Evolutionary conservation across 306 rosid species (phyloP).

Genomic region (Castanea sativa): DNA sequence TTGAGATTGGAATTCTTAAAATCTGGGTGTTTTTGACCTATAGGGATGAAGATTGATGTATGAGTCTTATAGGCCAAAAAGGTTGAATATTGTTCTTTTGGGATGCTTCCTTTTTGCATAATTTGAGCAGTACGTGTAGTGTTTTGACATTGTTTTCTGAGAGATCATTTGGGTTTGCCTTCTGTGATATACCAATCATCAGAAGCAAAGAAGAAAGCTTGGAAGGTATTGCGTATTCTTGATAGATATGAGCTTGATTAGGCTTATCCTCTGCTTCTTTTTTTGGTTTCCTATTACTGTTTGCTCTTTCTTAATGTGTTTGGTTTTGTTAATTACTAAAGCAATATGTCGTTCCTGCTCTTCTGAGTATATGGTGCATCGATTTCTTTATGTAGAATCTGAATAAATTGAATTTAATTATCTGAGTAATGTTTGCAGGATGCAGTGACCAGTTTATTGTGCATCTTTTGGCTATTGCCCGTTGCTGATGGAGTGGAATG

Average conservation of each 20-base stretch:
- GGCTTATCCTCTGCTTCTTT: not conserved
- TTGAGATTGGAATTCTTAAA: slow-evolving; percentile 11
- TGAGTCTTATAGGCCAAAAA: not conserved
- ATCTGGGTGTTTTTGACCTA: not conserved
- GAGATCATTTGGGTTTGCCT: not conserved
- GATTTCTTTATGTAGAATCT: slow-evolving; percentile 8
- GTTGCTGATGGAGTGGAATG: slow-evolving; percentile 78
- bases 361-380: not conserved
- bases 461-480: slow-evolving; percentile 15
- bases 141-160: not conserved
- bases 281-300: not conserved
- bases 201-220: not conserved
- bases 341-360: not conserved
- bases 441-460: slow-evolving; percentile 25
- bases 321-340: slow-evolving; percentile 1
- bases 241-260: not conserved
- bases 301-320: not conserved
- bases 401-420: slow-evolving; percentile 1
- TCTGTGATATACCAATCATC: too few relatives aligned
- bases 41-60: not conserved
- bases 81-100: not conserved
- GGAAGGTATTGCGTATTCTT: slow-evolving; percentile 16
- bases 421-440: slow-evolving; percentile 37
- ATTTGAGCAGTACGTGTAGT: not conserved
- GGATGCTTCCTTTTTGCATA: slow-evolving; percentile 13